Evolutionary conservation across 495 filamentous ascomycete species (phyloP).

Genomic region (Aspergillus mulundensis): DNA sequence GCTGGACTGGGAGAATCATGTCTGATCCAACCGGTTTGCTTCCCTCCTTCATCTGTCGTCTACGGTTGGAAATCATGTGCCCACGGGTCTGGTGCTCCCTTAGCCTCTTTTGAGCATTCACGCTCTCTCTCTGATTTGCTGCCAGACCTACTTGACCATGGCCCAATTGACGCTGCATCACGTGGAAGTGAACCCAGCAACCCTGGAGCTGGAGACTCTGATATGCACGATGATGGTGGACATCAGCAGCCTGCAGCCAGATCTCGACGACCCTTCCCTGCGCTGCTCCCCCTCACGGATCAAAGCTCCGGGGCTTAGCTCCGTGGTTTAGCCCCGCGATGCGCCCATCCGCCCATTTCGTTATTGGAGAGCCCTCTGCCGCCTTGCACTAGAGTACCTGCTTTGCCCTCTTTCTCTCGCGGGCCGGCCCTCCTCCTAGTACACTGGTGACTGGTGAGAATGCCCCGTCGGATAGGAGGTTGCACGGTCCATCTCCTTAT

Average conservation of each 20-base stretch:
- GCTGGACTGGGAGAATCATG: conserved; percentile 5
- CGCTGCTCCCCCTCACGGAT: not conserved
- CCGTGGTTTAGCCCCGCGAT: conserved; percentile 1
- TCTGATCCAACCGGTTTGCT: conserved; percentile 15
- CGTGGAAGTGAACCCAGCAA: no score
- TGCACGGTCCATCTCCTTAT: conserved; percentile 10
- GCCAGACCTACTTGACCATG: not conserved
- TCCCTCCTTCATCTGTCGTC: conserved; percentile 17
- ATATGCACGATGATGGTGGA: not conserved
- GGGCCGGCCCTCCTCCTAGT: conserved; percentile 14
- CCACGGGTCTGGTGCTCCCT: no score
- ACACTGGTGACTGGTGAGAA: not conserved
- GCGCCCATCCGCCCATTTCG: not conserved
- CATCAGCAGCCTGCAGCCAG: not conserved
- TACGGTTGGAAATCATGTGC: no score
- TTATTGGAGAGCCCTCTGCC: conserved; percentile 10
- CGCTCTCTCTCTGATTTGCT: conserved; percentile 30
- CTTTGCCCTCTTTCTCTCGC: conserved; percentile 5
- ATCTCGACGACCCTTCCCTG: not conserved
- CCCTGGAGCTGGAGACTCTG: not conserved
- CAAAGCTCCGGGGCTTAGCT: conserved; percentile 1
- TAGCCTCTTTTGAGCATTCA: conserved; percentile 22
- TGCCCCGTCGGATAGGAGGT: not conserved
- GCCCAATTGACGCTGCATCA: no score
- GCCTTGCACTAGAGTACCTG: conserved; percentile 11